Base-by-base conservation (phyloP, 441 rosid species). In the Populus hybrid region DNA sequence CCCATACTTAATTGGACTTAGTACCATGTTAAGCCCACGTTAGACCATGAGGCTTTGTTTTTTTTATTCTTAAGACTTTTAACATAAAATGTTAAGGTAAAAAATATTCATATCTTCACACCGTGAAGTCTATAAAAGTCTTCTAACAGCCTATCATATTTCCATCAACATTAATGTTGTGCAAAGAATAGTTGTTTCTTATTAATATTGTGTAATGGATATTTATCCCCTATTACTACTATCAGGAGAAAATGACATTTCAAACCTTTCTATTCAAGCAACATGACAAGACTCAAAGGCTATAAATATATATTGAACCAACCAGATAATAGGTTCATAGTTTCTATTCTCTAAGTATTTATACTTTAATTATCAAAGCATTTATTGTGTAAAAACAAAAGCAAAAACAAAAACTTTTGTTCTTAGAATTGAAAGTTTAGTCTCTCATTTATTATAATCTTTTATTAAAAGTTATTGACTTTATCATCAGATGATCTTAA, bases 131-230 rank as follows among this genome's bases (percentile, higher is more conserved):
- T 50, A 50, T 50, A 50, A 14, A 50, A 50, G 57, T 50, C 0
- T 50, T 50, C 7, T 0, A 50, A 0, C 0, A 1, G 0, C 2
- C 7, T 50, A 50, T 2, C 57, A 50, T 4, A 50, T 4, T 46
- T 0, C 5, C 20, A 46, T 46, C 6, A 46, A 14, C 4, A 46
- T 46, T 14, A 46, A 46, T 46, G 1, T 46, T 4, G 1, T 46
- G 0, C 4, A 46, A 46, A 1, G 0, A 1, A 46, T 46, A 46
- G 1, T 4, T 46, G 6, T 46, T 46, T 0, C 20, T 46, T 14
- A 46, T 46, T 46, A 46, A 46, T 46, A 46, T 28, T 28, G 30
- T 28, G 6, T 14, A 46, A 46, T 1, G 3, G 20, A 12, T 12
- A 3, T 3, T 46, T 46, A 12, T 46, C 57, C 57, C 5, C 28